Conservation (phyloP, 2,329 filamentous ascomycete genomes). For the Fusarium sp. region DNA sequence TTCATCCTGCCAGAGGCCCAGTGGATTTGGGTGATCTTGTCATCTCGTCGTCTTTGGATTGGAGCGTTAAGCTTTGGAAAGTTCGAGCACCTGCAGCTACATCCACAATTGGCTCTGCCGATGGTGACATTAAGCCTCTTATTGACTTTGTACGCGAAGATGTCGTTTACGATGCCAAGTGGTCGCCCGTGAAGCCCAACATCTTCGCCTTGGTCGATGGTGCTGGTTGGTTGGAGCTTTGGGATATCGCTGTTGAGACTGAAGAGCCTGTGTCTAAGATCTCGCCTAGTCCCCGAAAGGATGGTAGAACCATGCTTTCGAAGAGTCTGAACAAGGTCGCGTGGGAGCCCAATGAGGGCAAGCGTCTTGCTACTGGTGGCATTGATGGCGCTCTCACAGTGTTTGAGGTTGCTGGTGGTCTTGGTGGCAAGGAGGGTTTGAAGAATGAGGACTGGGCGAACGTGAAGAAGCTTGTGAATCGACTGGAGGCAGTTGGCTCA, state of each 20-base stretch:
- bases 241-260: constrained; percentile 92
- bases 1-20: constrained; percentile 91
- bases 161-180: constrained; percentile 94
- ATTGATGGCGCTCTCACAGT: constrained; percentile 91
- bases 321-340: constrained; percentile 94
- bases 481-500: constrained; percentile 74
- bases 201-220: constrained; percentile 97
- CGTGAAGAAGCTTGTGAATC: constrained; percentile 89
- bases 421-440: constrained; percentile 86
- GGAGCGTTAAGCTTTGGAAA: constrained; percentile 98
- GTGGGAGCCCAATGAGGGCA: constrained; percentile 93
- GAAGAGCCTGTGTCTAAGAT: constrained; percentile 91
- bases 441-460: constrained; percentile 92
- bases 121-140: constrained; percentile 75
- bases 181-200: constrained; percentile 94
- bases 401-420: constrained; percentile 87
- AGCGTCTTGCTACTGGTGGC: constrained; percentile 88
- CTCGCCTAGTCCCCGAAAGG: constrained; percentile 75
- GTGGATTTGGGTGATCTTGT: constrained; percentile 96
- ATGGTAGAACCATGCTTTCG: constrained; percentile 77
- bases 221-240: constrained; percentile 90
- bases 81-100: constrained; percentile 84
- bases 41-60: constrained; percentile 92
- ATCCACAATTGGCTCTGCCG: constrained; percentile 68
- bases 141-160: constrained; percentile 95